phyloP scores from a whole-genome alignment of 202 grass and related monocot genomes.

The Elaeis oleifera region DNA sequence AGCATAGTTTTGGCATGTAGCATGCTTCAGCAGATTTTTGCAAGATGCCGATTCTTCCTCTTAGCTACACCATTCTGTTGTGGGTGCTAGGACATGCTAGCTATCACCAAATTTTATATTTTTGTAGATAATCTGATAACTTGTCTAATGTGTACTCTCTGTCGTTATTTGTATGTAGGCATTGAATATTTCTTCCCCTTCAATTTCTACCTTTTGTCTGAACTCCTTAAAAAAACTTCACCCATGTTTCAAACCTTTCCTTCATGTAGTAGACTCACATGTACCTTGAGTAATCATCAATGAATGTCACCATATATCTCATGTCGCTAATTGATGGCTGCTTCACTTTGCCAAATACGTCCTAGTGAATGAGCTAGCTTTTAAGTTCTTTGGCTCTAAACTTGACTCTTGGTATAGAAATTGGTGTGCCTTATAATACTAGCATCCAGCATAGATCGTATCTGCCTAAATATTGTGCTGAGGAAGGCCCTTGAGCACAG shows the following conservation, averaged over 20 bases:
- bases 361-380: constrained; percentile 14
- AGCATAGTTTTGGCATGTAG: constrained; percentile 4
- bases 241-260: neutral
- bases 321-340: constrained; percentile 3
- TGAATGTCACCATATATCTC: constrained; percentile 25
- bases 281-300: constrained; percentile 21
- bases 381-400: neutral
- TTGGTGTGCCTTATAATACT: constrained; percentile 16
- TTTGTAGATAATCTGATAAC: neutral
- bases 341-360: constrained; percentile 16
- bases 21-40: neutral
- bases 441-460: neutral
- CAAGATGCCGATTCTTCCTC: constrained; percentile 5
- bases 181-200: constrained; percentile 3
- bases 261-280: constrained; percentile 23
- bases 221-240: constrained; percentile 15
- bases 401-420: constrained; percentile 1
- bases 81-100: constrained; percentile 14
- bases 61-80: constrained; percentile 14
- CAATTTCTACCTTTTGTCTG: constrained; percentile 2
- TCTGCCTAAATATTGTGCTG: neutral
- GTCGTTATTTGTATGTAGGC: constrained; percentile 5
- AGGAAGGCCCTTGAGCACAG: constrained; percentile 12
- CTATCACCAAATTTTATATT: neutral
- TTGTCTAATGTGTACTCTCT: constrained; percentile 1